These are phyloP conservation scores for Radiomyces spectabilis DNA, from an alignment of 192 early-diverging fungal species.

Conservation along the genomic window DNA sequence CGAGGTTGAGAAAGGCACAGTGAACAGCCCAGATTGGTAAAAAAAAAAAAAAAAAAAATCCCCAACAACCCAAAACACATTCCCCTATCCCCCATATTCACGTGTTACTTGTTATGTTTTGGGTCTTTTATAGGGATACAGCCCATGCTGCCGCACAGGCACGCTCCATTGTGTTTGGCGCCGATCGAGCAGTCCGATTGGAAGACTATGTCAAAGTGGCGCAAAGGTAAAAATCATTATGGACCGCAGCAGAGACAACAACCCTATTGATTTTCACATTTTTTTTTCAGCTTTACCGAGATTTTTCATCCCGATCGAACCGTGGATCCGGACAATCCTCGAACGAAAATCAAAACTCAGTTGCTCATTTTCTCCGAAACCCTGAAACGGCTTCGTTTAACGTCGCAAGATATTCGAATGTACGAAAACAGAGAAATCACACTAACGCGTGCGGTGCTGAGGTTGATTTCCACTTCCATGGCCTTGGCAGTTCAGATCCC, in stretches of 20 bases:
- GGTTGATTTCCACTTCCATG: slow-evolving; percentile 13
- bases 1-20: slow-evolving; percentile 30
- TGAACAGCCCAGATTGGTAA: slow-evolving; percentile 45
- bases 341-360: slow-evolving; percentile 15
- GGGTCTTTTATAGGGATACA: slow-evolving; percentile 26
- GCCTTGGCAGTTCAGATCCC: slow-evolving; percentile 28
- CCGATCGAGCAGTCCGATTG: slow-evolving; percentile 20
- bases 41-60: background rate
- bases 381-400: slow-evolving; percentile 17
- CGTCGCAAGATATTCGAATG: slow-evolving; percentile 25
- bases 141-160: slow-evolving; percentile 28
- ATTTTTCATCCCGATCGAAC: slow-evolving; percentile 14
- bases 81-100: background rate
- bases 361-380: slow-evolving; percentile 20
- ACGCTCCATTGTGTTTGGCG: slow-evolving; percentile 31
- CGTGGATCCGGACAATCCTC: background rate
- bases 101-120: background rate
- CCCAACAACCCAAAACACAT: background rate
- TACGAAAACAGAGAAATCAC: slow-evolving; percentile 32
- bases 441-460: slow-evolving; percentile 11
- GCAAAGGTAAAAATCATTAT: slow-evolving; percentile 28
- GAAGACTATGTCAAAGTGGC: slow-evolving; percentile 34
- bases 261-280: background rate
- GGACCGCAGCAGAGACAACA: background rate
- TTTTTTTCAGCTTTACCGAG: slow-evolving; percentile 7